Evolutionary conservation across 2,329 filamentous ascomycete species (phyloP).

Genomic region (Nemania sp.): DNA sequence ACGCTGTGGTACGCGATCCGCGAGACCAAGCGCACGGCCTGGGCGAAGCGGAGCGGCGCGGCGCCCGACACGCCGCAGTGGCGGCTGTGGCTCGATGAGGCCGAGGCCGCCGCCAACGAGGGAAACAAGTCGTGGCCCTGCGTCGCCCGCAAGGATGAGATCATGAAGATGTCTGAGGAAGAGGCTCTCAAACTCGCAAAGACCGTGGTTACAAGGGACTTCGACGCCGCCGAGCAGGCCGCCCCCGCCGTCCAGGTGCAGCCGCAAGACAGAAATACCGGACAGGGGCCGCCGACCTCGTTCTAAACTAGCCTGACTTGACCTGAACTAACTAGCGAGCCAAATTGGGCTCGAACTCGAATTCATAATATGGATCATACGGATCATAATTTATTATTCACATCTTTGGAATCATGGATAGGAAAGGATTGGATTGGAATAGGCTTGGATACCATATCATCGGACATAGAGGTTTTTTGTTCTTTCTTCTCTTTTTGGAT

Average conservation of each 20-base stretch:
- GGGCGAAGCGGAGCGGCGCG: constrained; percentile 55
- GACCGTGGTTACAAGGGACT: no score
- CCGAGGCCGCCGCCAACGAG: constrained; percentile 44
- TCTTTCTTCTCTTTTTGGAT: no score
- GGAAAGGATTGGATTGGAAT: no score
- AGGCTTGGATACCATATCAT: no score
- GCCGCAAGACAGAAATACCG: constrained; percentile 2
- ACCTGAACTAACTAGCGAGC: not conserved
- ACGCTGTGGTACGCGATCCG: constrained; percentile 63
- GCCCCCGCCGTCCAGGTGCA: constrained; percentile 28
- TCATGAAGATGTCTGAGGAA: constrained; percentile 45
- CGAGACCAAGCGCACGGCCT: constrained; percentile 55
- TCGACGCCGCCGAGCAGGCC: constrained; percentile 26
- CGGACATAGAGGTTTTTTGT: no score
- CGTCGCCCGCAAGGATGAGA: constrained; percentile 52
- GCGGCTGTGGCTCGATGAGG: constrained; percentile 57
- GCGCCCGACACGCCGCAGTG: constrained; percentile 57
- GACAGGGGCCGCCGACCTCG: constrained; percentile 17
- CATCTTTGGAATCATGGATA: no score
- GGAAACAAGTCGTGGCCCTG: constrained; percentile 48
- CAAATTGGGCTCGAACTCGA: no score
- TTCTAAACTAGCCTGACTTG: no score
- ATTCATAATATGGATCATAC: no score
- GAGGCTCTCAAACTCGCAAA: constrained; percentile 4
- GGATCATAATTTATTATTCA: no score